Conservation (phyloP, 371 early-diverging fungal genomes). For the Mucor velutinosus region DNA sequence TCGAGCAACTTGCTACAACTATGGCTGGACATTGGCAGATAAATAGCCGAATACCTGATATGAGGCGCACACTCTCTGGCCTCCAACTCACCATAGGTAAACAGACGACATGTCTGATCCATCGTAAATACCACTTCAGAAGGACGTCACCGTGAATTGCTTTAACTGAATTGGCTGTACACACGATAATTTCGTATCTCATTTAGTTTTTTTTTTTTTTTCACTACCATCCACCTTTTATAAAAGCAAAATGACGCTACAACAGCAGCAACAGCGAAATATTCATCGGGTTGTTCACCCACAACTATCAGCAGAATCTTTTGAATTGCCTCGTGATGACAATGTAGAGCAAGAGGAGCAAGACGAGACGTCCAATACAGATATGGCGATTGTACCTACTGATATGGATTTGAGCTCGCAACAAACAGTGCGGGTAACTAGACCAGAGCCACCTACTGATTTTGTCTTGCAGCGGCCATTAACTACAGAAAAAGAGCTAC, state of each 20-base stretch:
- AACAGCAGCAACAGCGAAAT: conserved; percentile 9
- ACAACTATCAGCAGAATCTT: conserved; percentile 14
- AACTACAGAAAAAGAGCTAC: conserved; percentile 29
- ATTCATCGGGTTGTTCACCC: conserved; percentile 17
- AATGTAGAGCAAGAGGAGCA: conserved; percentile 9
- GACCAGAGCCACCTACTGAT: conserved; percentile 43
- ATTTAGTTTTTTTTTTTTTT: background rate
- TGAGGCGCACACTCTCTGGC: no score
- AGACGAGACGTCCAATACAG: conserved; percentile 14
- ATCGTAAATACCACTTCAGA: background rate
- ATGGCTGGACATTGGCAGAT: no score
- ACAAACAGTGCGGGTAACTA: conserved; percentile 38
- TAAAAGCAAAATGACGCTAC: conserved; percentile 16
- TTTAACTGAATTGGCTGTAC: background rate
- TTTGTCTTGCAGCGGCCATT: conserved; percentile 35
- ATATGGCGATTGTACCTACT: conserved; percentile 17
- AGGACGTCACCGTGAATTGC: background rate
- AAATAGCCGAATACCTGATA: no score
- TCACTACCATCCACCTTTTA: background rate
- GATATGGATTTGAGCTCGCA: conserved; percentile 15
- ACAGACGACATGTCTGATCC: background rate
- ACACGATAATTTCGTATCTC: background rate
- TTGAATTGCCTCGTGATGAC: conserved; percentile 1
- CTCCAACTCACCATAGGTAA: no score
- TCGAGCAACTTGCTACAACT: no score